Evolutionary conservation across 2,329 filamentous ascomycete species (phyloP).

Genomic region (Trichoderma hamatum): DNA sequence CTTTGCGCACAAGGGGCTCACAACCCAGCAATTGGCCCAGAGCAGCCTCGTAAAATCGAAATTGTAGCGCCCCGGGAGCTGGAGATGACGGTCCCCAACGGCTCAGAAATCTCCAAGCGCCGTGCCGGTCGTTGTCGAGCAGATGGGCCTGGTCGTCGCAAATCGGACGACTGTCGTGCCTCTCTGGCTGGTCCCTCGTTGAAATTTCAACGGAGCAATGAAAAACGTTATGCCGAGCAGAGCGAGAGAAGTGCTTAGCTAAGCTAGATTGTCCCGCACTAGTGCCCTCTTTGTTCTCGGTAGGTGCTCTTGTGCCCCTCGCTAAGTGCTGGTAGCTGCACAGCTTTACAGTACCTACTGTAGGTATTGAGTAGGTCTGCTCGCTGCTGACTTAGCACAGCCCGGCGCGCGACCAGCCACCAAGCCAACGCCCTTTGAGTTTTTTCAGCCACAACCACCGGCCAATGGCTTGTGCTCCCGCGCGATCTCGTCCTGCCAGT

Average conservation of each 20-base stretch:
- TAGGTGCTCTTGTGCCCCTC: not conserved
- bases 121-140: slow-evolving; percentile 12
- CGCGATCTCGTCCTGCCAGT: slow-evolving; percentile 27
- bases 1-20: not conserved
- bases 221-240: slow-evolving; percentile 34
- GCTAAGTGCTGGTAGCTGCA: not conserved
- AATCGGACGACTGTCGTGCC: slow-evolving; percentile 5
- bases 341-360: no score
- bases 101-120: slow-evolving; percentile 15
- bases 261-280: not conserved
- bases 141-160: slow-evolving; percentile 3
- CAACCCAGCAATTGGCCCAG: slow-evolving; percentile 22
- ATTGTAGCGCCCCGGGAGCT: slow-evolving; percentile 3
- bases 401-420: slow-evolving; percentile 23
- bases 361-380: no score
- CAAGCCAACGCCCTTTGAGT: not conserved
- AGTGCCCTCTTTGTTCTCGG: not conserved
- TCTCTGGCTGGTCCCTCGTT: slow-evolving; percentile 13
- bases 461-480: slow-evolving; percentile 30
- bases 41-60: slow-evolving; percentile 3
- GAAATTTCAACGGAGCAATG: slow-evolving; percentile 36
- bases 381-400: slow-evolving; percentile 2
- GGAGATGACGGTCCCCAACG: slow-evolving; percentile 3
- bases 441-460: slow-evolving; percentile 6
- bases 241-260: not conserved